A percentile compares a stretch with the other conserved stretches of the same genome.
Evolutionary conservation across 768 basidiomycete genomes (phyloP).

Genomic region (Auricularia sp.): DNA sequence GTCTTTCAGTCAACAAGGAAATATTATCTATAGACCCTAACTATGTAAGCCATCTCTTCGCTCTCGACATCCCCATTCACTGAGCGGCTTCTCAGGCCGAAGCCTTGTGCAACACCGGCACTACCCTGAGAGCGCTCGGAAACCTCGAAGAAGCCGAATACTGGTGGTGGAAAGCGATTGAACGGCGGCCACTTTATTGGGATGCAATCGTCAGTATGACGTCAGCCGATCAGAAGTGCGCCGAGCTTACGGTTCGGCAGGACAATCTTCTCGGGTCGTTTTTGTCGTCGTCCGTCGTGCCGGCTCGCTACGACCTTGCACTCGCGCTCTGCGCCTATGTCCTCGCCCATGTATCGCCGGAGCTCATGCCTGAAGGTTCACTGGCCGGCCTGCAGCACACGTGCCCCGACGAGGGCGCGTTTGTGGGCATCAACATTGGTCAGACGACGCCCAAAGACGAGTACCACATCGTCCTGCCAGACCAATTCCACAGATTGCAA

Average conservation of each 20-base stretch:
- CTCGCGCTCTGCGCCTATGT: constrained; percentile 26
- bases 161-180: constrained; percentile 34
- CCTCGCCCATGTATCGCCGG: constrained; percentile 18
- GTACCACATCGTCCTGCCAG: constrained; percentile 17
- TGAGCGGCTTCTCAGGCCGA: constrained; percentile 21
- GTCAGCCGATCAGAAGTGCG: constrained; percentile 7
- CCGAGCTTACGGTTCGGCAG: constrained; percentile 5
- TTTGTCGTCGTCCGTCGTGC: constrained; percentile 1
- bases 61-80: neutral
- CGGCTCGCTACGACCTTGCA: constrained; percentile 19
- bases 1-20: constrained; percentile 22
- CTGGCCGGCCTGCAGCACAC: constrained; percentile 11
- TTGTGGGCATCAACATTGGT: constrained; percentile 2
- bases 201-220: constrained; percentile 20
- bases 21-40: constrained; percentile 23
- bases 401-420: neutral
- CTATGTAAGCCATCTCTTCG: constrained; percentile 11
- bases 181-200: constrained; percentile 23
- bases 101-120: constrained; percentile 34
- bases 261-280: constrained; percentile 29
- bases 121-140: constrained; percentile 25
- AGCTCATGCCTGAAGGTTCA: constrained; percentile 1
- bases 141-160: constrained; percentile 23
- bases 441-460: constrained; percentile 4
- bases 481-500: constrained; percentile 34